phyloP scores from a whole-genome alignment of 2,329 filamentous ascomycete species.

The Calonectria hongkongensis region DNA sequence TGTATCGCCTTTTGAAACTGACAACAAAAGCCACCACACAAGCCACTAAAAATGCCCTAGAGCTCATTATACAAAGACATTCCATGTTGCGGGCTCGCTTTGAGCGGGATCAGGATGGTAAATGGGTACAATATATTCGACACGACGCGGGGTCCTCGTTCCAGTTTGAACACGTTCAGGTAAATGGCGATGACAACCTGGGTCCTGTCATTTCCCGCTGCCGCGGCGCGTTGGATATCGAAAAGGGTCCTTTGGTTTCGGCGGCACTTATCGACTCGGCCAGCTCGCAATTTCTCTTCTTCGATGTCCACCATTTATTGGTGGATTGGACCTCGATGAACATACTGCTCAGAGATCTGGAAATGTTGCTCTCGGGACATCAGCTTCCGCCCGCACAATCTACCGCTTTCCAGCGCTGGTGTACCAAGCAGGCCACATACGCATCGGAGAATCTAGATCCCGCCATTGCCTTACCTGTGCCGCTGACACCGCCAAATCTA shows the following conservation, averaged over 20 bases:
- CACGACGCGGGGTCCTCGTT: not conserved
- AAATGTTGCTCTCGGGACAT: conserved; percentile 32
- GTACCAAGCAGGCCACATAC: not conserved
- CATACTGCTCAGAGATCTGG: conserved; percentile 47
- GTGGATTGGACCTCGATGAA: conserved; percentile 70
- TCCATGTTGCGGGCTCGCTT: conserved; percentile 40
- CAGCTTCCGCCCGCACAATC: conserved; percentile 1
- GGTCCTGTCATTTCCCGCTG: conserved; percentile 12
- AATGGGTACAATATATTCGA: conserved; percentile 14
- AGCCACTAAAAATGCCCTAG: not conserved
- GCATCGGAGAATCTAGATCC: not conserved
- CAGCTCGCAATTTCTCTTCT: conserved; percentile 20
- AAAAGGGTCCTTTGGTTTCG: conserved; percentile 45
- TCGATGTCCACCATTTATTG: conserved; percentile 42
- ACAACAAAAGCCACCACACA: conserved; percentile 26
- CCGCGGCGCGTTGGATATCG: conserved; percentile 26
- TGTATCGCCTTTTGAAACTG: conserved; percentile 47
- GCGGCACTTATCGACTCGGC: conserved; percentile 39
- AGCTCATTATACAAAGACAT: conserved; percentile 32
- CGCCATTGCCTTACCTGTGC: not conserved
- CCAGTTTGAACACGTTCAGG: not conserved
- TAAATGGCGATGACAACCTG: conserved; percentile 7
- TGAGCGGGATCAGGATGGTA: not conserved
- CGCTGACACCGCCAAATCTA: not conserved
- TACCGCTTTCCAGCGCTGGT: conserved; percentile 9